These are phyloP conservation scores for Pichia sp. DNA, from an alignment of 1,139 yeast species.

Conservation along the genomic window DNA sequence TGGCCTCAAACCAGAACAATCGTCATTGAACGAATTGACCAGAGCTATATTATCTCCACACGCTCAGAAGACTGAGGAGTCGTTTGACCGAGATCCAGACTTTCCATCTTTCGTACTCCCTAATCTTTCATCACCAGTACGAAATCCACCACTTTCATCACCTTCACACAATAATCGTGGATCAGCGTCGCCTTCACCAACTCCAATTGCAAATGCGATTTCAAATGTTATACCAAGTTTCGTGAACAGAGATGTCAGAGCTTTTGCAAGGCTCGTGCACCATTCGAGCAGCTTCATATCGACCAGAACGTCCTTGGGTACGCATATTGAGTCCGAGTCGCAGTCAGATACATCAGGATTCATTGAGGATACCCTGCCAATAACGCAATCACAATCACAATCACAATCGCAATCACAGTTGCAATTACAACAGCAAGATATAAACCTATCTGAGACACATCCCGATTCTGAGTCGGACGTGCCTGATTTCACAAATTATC, in stretches of 20 bases:
- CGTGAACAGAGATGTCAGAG: conserved; percentile 8
- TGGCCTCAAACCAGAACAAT: too few relatives aligned
- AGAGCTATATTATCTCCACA: too few relatives aligned
- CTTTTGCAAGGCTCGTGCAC: conserved; percentile 5
- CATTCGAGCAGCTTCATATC: conserved; percentile 7
- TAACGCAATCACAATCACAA: conserved; percentile 4
- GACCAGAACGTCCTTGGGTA: conserved; percentile 1
- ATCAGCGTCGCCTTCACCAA: neutral
- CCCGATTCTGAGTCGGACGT: conserved; percentile 8
- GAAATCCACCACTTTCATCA: too few relatives aligned
- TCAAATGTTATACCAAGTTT: conserved; percentile 8
- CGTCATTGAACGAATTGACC: too few relatives aligned
- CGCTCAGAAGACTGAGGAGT: too few relatives aligned
- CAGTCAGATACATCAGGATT: neutral
- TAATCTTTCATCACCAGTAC: too few relatives aligned
- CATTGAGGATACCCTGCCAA: conserved; percentile 9
- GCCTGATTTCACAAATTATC: too few relatives aligned
- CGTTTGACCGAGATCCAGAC: too few relatives aligned
- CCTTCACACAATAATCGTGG: neutral
- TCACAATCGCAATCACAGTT: neutral
- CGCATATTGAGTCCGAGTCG: too few relatives aligned
- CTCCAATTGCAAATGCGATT: conserved; percentile 2
- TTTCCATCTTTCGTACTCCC: too few relatives aligned
- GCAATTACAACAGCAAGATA: conserved; percentile 3
- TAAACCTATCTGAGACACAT: conserved; percentile 2